A percentile compares a stretch with the other conserved stretches of the same genome.
Evolutionary conservation across 2,329 filamentous ascomycete species (phyloP).

Genomic region (Fusarium hainanense): DNA sequence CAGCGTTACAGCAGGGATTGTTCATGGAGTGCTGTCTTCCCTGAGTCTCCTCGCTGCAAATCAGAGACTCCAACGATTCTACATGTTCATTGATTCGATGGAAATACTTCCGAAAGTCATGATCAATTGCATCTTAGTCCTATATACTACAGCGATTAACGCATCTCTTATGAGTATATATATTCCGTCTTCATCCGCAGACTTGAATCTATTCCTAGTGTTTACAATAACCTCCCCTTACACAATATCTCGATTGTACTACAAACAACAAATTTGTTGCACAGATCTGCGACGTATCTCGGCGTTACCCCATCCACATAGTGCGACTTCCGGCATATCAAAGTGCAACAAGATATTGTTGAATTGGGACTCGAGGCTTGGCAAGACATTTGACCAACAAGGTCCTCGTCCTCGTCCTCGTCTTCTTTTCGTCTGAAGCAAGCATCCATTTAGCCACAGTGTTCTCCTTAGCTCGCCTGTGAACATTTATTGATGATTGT

Average conservation of each 20-base stretch:
- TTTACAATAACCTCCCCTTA: not conserved
- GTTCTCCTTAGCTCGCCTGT: not conserved
- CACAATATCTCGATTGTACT: not conserved
- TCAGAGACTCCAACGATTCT: not conserved
- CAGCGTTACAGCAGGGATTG: no score
- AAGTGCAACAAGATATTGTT: conserved; percentile 8
- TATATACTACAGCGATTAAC: conserved; percentile 1
- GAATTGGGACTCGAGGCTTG: not conserved
- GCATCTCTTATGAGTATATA: not conserved
- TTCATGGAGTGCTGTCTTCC: not conserved
- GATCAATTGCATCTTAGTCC: not conserved
- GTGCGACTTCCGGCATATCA: conserved; percentile 12
- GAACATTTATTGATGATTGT: not conserved
- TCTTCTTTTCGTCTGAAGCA: not conserved
- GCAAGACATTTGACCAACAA: conserved; percentile 29
- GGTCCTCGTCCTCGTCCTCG: conserved; percentile 32
- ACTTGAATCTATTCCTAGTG: not conserved
- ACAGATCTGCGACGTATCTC: not conserved
- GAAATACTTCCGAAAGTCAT: not conserved
- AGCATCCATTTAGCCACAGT: not conserved
- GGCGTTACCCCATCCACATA: not conserved
- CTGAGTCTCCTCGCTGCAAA: not conserved
- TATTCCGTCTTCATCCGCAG: not conserved
- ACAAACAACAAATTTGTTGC: not conserved
- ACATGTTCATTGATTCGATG: not conserved